Conservation (phyloP, 2,329 filamentous ascomycete genomes). For the Ophiostoma ips region DNA sequence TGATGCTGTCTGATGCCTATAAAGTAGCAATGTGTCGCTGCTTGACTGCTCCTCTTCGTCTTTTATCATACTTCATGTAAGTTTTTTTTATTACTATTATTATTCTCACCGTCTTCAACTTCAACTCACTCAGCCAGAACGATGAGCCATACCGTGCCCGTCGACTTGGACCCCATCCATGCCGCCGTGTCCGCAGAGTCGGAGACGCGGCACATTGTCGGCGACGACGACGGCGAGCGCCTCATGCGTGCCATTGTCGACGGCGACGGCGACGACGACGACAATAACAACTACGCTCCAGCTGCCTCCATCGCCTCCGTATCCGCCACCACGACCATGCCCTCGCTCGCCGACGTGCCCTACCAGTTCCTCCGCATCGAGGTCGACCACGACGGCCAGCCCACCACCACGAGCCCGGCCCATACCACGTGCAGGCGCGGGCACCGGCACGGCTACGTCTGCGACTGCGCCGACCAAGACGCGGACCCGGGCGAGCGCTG, state of each 20-base stretch:
- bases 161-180: conserved; percentile 6
- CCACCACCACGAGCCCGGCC: too few relatives aligned
- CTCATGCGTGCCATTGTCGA: conserved; percentile 5
- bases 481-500: not conserved
- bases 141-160: not conserved
- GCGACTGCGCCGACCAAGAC: too few relatives aligned
- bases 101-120: not conserved
- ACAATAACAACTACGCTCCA: not conserved
- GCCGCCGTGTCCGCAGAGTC: not conserved
- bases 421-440: too few relatives aligned
- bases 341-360: conserved; percentile 8
- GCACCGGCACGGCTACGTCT: too few relatives aligned
- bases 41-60: too few relatives aligned
- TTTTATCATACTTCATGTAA: too few relatives aligned
- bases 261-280: conserved; percentile 7
- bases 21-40: too few relatives aligned
- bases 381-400: conserved; percentile 1
- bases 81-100: not conserved
- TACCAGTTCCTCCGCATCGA: conserved; percentile 10
- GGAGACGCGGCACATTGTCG: conserved; percentile 5
- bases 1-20: too few relatives aligned
- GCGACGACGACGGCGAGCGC: conserved; percentile 7
- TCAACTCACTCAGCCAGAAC: not conserved
- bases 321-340: not conserved
- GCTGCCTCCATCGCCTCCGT: not conserved